A percentile compares a stretch with the other conserved stretches of the same genome.
Evolutionary conservation across 73 alveolate species (phyloP).

Genomic region (Tetrahymena thermophila): DNA sequence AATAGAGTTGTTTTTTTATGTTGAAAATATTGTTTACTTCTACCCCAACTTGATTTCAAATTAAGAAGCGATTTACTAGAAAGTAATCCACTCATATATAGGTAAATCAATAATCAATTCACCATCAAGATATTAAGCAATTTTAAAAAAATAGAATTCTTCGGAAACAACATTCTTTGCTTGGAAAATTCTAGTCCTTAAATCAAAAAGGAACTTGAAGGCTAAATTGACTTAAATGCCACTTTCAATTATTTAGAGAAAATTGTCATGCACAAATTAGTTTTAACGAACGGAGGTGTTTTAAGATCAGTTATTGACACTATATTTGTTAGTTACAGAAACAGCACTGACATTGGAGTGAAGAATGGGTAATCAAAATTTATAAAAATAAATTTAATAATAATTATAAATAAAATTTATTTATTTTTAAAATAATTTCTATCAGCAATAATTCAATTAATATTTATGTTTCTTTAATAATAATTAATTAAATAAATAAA

Average conservation of each 20-base stretch:
- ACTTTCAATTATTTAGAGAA: neutral
- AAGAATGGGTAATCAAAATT: neutral
- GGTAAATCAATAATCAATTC: neutral
- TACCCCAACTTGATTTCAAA: neutral
- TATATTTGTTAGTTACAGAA: neutral
- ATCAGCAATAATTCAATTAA: no score
- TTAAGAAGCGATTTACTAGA: neutral
- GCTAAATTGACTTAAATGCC: neutral
- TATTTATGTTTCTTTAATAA: neutral
- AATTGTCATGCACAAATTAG: neutral
- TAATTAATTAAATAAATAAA: neutral
- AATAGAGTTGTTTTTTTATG: neutral
- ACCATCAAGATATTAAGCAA: neutral
- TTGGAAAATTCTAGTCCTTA: neutral
- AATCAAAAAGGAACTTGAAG: neutral
- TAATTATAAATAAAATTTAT: no score
- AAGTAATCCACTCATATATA: neutral
- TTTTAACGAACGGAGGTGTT: neutral
- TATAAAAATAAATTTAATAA: no score
- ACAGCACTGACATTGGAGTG: neutral
- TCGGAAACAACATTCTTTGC: neutral
- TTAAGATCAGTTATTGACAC: neutral
- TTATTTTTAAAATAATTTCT: no score
- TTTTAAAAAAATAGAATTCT: neutral
- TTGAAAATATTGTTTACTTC: neutral